These are phyloP conservation scores for Termitomyces titanicus DNA, from an alignment of 768 basidiomycete species.

Conservation along the genomic window DNA sequence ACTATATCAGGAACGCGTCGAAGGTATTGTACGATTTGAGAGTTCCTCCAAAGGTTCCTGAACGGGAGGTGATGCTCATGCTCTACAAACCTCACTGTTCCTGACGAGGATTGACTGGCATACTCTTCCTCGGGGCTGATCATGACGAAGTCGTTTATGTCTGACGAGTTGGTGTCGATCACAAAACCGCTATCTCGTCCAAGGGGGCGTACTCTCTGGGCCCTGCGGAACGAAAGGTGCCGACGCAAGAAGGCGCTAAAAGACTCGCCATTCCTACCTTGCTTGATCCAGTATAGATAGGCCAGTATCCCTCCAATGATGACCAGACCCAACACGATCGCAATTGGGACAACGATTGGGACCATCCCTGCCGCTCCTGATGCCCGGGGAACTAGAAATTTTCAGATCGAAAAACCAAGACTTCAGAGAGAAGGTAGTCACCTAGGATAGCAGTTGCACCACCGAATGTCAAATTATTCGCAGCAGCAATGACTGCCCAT, in stretches of 20 bases:
- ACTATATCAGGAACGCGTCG: slow-evolving; percentile 13
- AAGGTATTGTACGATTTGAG: slow-evolving; percentile 12
- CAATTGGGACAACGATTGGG: slow-evolving; percentile 9
- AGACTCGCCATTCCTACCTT: not conserved
- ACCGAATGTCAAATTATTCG: slow-evolving; percentile 4
- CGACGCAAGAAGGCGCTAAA: not conserved
- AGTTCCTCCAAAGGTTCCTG: slow-evolving; percentile 9
- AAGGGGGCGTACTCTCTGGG: slow-evolving; percentile 8
- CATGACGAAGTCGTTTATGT: slow-evolving; percentile 9
- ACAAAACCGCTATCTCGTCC: slow-evolving; percentile 5
- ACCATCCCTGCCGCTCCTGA: not conserved
- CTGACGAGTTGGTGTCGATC: slow-evolving; percentile 15
- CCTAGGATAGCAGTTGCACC: slow-evolving; percentile 1
- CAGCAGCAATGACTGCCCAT: slow-evolving; percentile 4
- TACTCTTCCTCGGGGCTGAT: not conserved
- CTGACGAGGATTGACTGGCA: not conserved
- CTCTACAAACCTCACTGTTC: not conserved
- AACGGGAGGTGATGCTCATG: slow-evolving; percentile 4
- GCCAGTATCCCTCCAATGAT: not conserved
- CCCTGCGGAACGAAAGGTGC: not conserved
- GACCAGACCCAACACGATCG: slow-evolving; percentile 2
- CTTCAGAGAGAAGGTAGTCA: not conserved
- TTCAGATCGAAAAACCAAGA: no score
- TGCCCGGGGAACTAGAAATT: slow-evolving; percentile 2
- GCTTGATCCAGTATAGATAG: slow-evolving; percentile 2